These are phyloP conservation scores for Xylaria sp. DNA, from an alignment of 2,329 filamentous ascomycete species.

Conservation along the genomic window DNA sequence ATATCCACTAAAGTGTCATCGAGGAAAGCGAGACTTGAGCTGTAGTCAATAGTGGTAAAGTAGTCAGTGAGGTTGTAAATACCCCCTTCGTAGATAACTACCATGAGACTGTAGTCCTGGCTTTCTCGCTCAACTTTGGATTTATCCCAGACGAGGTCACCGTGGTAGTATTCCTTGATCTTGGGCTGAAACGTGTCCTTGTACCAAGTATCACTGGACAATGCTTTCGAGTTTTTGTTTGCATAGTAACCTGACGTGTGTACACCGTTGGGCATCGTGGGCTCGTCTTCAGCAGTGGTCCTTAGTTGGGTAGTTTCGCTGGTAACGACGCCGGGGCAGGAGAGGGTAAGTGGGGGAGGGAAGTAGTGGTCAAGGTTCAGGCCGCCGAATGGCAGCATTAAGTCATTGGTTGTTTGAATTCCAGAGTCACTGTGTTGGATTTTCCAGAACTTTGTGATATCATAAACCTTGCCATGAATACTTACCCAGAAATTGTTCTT, in stretches of 20 bases:
- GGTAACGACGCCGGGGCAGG: constrained; percentile 79
- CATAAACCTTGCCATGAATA: constrained; percentile 89
- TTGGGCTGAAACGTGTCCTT: constrained; percentile 75
- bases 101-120: constrained; percentile 73
- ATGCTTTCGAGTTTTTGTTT: constrained; percentile 63
- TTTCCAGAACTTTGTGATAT: constrained; percentile 89
- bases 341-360: constrained; percentile 74
- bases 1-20: constrained; percentile 73
- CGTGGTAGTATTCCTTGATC: constrained; percentile 89
- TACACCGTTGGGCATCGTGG: constrained; percentile 63
- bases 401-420: constrained; percentile 67
- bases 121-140: constrained; percentile 73
- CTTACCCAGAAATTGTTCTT: constrained; percentile 85
- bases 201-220: constrained; percentile 82
- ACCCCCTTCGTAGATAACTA: constrained; percentile 80
- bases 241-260: constrained; percentile 77
- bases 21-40: constrained; percentile 73
- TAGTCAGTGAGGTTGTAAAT: constrained; percentile 95
- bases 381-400: constrained; percentile 84
- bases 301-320: constrained; percentile 65
- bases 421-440: constrained; percentile 81
- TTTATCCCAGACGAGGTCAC: constrained; percentile 79
- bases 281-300: constrained; percentile 58
- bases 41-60: constrained; percentile 76
- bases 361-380: constrained; percentile 88